A percentile compares a stretch with the other conserved stretches of the same genome.
Evolutionary conservation across 2,329 filamentous ascomycete species (phyloP).

Genomic region (Colletotrichum orbiculare): DNA sequence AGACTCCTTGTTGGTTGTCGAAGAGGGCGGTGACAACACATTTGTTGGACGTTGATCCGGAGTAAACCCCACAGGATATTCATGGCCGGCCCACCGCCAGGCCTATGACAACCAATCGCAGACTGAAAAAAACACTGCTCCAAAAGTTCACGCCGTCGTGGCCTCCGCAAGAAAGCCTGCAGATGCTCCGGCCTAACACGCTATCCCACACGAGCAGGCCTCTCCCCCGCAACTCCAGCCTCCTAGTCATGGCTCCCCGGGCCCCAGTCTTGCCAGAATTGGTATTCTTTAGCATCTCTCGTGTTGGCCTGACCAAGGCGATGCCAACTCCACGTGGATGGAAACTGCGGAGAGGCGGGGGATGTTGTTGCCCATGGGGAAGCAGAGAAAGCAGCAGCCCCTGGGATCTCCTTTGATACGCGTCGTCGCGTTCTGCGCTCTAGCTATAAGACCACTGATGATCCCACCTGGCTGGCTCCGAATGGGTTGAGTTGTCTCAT

Average conservation of each 20-base stretch:
- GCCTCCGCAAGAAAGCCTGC: conserved; percentile 19
- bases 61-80: neutral
- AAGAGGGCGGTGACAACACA: too few relatives aligned
- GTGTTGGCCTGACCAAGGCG: too few relatives aligned
- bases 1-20: neutral
- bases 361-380: conserved; percentile 15
- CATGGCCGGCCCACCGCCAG: neutral
- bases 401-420: conserved; percentile 1
- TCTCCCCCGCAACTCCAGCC: conserved; percentile 10
- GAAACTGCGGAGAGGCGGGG: conserved; percentile 30
- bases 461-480: conserved; percentile 9
- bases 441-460: conserved; percentile 15
- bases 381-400: neutral
- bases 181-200: neutral
- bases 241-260: conserved; percentile 13
- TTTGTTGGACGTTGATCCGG: neutral
- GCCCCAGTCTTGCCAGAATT: conserved; percentile 7
- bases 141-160: neutral
- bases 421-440: neutral
- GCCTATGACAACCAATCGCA: neutral
- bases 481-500: too few relatives aligned
- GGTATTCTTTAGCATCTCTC: conserved; percentile 22
- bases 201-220: conserved; percentile 6
- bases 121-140: neutral
- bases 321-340: conserved; percentile 10